These are phyloP conservation scores for Gossypium gossypioides DNA, from an alignment of 441 rosid species.

Conservation along the genomic window DNA sequence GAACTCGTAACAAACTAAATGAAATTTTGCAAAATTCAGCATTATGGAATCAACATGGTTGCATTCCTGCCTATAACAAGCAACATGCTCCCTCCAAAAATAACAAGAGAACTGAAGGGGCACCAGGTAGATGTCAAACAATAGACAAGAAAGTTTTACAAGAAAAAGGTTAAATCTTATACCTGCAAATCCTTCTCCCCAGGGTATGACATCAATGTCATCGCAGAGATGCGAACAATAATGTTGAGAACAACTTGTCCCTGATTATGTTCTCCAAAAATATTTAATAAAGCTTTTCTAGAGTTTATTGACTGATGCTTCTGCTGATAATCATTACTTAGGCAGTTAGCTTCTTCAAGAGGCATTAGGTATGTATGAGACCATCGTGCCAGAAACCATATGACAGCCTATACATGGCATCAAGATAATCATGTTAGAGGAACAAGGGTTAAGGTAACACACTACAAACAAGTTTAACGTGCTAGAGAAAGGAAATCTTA, in stretches of 20 bases:
- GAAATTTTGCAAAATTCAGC: background rate
- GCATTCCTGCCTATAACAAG: too few species aligned
- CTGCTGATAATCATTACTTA: slow-evolving; percentile 38
- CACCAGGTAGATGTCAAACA: slow-evolving; percentile 6
- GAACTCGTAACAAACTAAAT: background rate
- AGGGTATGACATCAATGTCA: slow-evolving; percentile 76
- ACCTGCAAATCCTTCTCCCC: slow-evolving; percentile 98
- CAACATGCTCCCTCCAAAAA: background rate
- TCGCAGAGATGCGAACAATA: slow-evolving; percentile 64
- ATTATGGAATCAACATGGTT: background rate
- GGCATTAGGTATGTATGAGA: slow-evolving; percentile 72
- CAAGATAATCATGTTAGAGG: background rate
- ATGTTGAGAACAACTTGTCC: slow-evolving; percentile 75
- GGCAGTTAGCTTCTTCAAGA: slow-evolving; percentile 43
- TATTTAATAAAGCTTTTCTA: slow-evolving; percentile 46
- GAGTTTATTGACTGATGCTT: slow-evolving; percentile 49
- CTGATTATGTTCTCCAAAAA: slow-evolving; percentile 73
- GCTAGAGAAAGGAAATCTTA: slow-evolving; percentile 19
- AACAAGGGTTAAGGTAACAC: background rate
- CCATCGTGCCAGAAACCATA: slow-evolving; percentile 98
- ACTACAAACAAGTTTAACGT: background rate
- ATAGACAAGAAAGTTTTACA: slow-evolving; percentile 1
- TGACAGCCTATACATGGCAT: slow-evolving; percentile 56
- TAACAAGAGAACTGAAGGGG: background rate
- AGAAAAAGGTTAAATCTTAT: slow-evolving; percentile 12